These are phyloP conservation scores for Marasmius fiardii DNA, from an alignment of 1,284 basidiomycete species.

Conservation along the genomic window DNA sequence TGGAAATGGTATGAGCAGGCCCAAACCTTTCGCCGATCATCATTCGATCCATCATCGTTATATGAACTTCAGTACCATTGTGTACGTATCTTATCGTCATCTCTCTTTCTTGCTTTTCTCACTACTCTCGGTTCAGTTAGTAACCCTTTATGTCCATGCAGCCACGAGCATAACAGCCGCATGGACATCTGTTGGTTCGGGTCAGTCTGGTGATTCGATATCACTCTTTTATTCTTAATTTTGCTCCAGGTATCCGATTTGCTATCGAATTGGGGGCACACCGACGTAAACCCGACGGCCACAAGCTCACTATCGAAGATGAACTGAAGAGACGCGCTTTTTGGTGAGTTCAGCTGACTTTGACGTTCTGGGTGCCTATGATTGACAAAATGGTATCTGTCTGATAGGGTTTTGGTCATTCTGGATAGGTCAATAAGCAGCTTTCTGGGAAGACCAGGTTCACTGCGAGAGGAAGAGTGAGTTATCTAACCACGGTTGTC, in stretches of 20 bases:
- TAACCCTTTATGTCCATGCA: not conserved
- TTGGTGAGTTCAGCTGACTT: constrained; percentile 35
- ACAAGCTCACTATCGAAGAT: constrained; percentile 27
- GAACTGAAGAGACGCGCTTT: constrained; percentile 55
- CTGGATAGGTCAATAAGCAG: constrained; percentile 45
- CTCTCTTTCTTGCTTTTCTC: not conserved
- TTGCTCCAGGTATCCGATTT: constrained; percentile 33
- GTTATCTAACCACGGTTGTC: constrained; percentile 16
- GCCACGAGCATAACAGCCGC: not conserved
- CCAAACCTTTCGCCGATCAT: constrained; percentile 24
- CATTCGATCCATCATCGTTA: constrained; percentile 30
- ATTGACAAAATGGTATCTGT: not conserved
- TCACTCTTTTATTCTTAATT: not conserved
- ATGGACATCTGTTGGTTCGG: constrained; percentile 1
- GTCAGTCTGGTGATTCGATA: not conserved
- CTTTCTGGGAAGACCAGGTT: constrained; percentile 54
- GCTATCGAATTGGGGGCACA: constrained; percentile 35
- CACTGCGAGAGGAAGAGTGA: constrained; percentile 59
- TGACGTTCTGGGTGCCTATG: not conserved
- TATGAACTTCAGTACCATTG: constrained; percentile 34
- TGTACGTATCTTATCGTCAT: not conserved
- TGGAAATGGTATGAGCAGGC: constrained; percentile 51
- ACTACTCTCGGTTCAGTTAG: not conserved
- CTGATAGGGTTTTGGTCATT: constrained; percentile 36
- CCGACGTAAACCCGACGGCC: constrained; percentile 25